These are phyloP conservation scores for Cutaneotrichosporon cavernicola DNA, from an alignment of 1,284 basidiomycete species.

Conservation along the genomic window DNA sequence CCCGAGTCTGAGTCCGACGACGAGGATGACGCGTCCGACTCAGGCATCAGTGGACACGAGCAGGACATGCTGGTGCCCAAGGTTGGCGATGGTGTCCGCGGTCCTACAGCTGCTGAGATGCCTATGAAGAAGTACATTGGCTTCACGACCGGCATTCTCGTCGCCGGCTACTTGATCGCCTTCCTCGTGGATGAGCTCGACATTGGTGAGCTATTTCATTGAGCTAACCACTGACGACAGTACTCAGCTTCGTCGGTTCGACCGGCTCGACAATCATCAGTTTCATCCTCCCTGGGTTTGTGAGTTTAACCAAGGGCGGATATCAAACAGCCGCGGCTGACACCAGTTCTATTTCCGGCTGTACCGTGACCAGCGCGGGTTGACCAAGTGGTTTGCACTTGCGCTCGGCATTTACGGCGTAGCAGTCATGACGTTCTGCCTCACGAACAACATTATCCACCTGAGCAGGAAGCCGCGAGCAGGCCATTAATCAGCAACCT, in stretches of 20 bases:
- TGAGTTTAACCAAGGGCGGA: slow-evolving; percentile 5
- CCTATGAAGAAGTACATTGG: slow-evolving; percentile 67
- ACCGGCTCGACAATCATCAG: slow-evolving; percentile 95
- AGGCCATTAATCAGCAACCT: not conserved
- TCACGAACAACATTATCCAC: slow-evolving; percentile 73
- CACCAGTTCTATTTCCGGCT: slow-evolving; percentile 58
- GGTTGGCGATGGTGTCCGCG: slow-evolving; percentile 55
- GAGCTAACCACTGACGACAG: slow-evolving; percentile 54
- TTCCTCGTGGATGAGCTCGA: slow-evolving; percentile 79
- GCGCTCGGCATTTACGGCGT: slow-evolving; percentile 72
- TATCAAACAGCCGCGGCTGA: slow-evolving; percentile 58
- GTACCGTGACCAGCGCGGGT: slow-evolving; percentile 65
- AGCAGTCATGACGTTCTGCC: slow-evolving; percentile 79
- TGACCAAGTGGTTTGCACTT: slow-evolving; percentile 64
- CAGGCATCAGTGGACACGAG: slow-evolving; percentile 28
- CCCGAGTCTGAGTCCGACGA: slow-evolving; percentile 20
- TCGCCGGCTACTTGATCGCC: slow-evolving; percentile 65
- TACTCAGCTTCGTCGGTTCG: slow-evolving; percentile 92
- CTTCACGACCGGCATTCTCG: slow-evolving; percentile 71
- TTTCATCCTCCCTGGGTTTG: slow-evolving; percentile 84
- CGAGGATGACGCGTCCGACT: slow-evolving; percentile 23
- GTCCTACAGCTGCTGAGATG: slow-evolving; percentile 65
- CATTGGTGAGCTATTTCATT: slow-evolving; percentile 61
- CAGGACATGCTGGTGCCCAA: slow-evolving; percentile 48
- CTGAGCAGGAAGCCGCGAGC: slow-evolving; percentile 39